Conservation (phyloP, 2,329 filamentous ascomycete species). For the Trichoderma gracile region DNA sequence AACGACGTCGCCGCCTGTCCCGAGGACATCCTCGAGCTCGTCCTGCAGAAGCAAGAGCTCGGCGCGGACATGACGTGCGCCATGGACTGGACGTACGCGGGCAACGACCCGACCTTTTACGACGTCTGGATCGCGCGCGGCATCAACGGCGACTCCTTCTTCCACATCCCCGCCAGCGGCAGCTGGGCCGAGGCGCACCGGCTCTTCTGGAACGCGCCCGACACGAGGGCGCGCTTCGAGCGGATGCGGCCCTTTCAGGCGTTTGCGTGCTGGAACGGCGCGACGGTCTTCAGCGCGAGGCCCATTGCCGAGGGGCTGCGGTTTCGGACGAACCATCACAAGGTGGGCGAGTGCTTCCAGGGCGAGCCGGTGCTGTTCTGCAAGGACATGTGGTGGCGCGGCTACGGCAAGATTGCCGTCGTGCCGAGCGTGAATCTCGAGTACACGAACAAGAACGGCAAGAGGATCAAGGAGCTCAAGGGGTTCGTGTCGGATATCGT, state of each 20-base stretch:
- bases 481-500: slow-evolving; percentile 49
- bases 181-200: slow-evolving; percentile 52
- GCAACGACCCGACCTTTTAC: slow-evolving; percentile 52
- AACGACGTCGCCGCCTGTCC: slow-evolving; percentile 56
- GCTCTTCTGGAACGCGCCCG: slow-evolving; percentile 54
- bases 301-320: slow-evolving; percentile 48
- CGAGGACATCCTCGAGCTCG: slow-evolving; percentile 59
- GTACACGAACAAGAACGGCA: slow-evolving; percentile 50
- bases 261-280: slow-evolving; percentile 63
- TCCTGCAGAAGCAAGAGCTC: slow-evolving; percentile 49
- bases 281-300: slow-evolving; percentile 48
- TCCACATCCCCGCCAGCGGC: slow-evolving; percentile 51
- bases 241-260: slow-evolving; percentile 56
- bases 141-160: slow-evolving; percentile 57
- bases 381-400: slow-evolving; percentile 57
- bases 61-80: slow-evolving; percentile 58
- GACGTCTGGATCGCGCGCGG: slow-evolving; percentile 58
- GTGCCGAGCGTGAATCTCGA: slow-evolving; percentile 58
- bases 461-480: slow-evolving; percentile 50
- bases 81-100: slow-evolving; percentile 58
- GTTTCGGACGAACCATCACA: slow-evolving; percentile 44
- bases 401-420: slow-evolving; percentile 55
- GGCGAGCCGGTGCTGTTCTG: slow-evolving; percentile 59
- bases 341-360: slow-evolving; percentile 50
- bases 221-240: slow-evolving; percentile 38